phyloP scores from a whole-genome alignment of 2,329 filamentous ascomycete species.

The Huntiella moniliformis region DNA sequence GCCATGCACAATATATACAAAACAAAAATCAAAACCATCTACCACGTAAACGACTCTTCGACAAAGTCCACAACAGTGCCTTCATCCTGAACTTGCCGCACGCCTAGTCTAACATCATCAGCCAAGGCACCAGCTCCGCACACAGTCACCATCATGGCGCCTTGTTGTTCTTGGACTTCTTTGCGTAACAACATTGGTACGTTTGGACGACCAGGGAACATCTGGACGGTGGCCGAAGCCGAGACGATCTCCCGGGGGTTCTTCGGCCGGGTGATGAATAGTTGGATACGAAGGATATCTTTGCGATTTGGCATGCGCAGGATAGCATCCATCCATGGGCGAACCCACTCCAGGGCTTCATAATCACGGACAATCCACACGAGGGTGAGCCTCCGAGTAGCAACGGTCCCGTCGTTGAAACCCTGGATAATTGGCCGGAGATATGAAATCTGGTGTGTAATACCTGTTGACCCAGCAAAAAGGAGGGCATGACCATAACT shows the following conservation, averaged over 20 bases:
- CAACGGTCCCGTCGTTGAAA: constrained; percentile 50
- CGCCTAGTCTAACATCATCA: constrained; percentile 55
- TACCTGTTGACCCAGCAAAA: constrained; percentile 82
- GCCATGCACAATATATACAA: constrained; percentile 1
- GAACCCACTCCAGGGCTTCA: constrained; percentile 81
- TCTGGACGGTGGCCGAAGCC: constrained; percentile 63
- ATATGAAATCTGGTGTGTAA: constrained; percentile 87
- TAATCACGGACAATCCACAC: constrained; percentile 87
- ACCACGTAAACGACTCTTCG: constrained; percentile 60
- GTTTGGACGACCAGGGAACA: constrained; percentile 80
- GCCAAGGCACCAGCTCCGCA: constrained; percentile 59
- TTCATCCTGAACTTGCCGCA: constrained; percentile 41
- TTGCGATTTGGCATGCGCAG: constrained; percentile 62
- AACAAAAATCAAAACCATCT: constrained; percentile 9
- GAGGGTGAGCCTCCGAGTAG: constrained; percentile 63
- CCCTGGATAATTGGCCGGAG: constrained; percentile 58
- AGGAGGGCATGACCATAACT: constrained; percentile 86
- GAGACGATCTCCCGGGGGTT: constrained; percentile 66
- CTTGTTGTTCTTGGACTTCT: constrained; percentile 65
- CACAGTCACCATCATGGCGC: constrained; percentile 74
- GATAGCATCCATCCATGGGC: constrained; percentile 62
- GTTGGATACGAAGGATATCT: constrained; percentile 66
- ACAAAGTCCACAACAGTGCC: constrained; percentile 50
- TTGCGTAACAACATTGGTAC: constrained; percentile 59
- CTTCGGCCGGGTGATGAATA: constrained; percentile 79